Evolutionary conservation across 495 filamentous ascomycete genomes (phyloP), one percentile per base, ranked within the genome.

Genomic region (Hypoxylon fragiforme): DNA sequence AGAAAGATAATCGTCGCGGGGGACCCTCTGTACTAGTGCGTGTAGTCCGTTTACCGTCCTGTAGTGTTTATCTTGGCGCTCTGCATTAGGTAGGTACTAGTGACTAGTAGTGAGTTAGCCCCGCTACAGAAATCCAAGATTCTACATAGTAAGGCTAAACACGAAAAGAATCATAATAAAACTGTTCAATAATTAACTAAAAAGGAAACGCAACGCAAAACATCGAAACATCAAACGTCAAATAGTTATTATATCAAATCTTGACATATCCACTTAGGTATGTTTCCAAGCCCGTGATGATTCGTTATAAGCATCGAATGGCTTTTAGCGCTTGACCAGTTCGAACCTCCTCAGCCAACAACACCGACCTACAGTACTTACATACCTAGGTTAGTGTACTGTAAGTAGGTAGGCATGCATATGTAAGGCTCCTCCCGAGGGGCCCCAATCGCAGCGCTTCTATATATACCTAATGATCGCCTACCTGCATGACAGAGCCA

Each of bases 151-250:
- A n/a, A n/a, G n/a, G n/a, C n/a, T n/a, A n/a, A n/a, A n/a, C n/a
- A n/a, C n/a, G n/a, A n/a, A n/a, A n/a, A n/a, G n/a, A n/a, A n/a
- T n/a, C n/a, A n/a, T n/a, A n/a, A 28, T 9, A 9, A 9, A 28
- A 28, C 24, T 28, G 24, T 9, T 9, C 24, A 28, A 4, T 9
- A 4, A 28, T 4, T 28, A 28, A 28, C 9, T 44, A 16, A 40
- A 54, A 26, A 31, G 16, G 40, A 59, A 53, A 53, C 49, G 19
- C n/a, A n/a, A n/a, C 50, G 43, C 24, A 9, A 54, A 54, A 60
- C 57, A 46, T 44, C 22, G 40, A 60, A 60, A 54, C 45, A 14
- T 42, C 38, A 39, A 44, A 31, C 28, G 40, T 14, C n/a, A n/a
- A n/a, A n/a, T n/a, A n/a, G n/a, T n/a, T n/a, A n/a, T n/a, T n/a